Evolutionary conservation across 768 basidiomycete genomes (phyloP).

Genomic region (Hygrophoropsis aurantiaca): DNA sequence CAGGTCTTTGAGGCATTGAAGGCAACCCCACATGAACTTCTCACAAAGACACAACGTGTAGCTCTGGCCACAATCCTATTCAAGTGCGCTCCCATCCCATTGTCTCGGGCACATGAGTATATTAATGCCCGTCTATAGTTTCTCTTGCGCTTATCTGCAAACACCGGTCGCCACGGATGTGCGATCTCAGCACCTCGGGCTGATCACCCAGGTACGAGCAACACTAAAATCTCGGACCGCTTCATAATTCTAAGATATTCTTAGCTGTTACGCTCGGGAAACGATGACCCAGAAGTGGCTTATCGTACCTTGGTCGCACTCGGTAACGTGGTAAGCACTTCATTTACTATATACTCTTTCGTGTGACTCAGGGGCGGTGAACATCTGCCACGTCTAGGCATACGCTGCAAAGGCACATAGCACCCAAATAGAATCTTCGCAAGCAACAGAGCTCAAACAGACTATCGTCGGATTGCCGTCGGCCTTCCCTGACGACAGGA

Average conservation of each 20-base stretch:
- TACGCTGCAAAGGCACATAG: conserved; percentile 43
- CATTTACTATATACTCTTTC: not conserved
- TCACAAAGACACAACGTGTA: conserved; percentile 72
- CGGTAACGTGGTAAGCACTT: conserved; percentile 62
- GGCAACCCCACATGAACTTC: conserved; percentile 48
- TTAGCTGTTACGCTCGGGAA: conserved; percentile 39
- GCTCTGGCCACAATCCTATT: conserved; percentile 81
- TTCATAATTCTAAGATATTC: conserved; percentile 6
- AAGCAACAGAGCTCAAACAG: conserved; percentile 40
- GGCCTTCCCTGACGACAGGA: conserved; percentile 58
- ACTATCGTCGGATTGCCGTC: conserved; percentile 39
- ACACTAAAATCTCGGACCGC: not conserved
- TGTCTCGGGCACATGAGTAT: not conserved
- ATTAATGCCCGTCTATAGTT: conserved; percentile 36
- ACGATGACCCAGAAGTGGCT: conserved; percentile 61
- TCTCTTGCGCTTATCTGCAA: conserved; percentile 59
- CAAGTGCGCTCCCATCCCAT: conserved; percentile 61
- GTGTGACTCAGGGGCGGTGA: conserved; percentile 6
- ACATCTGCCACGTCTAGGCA: conserved; percentile 36
- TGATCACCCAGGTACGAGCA: conserved; percentile 46
- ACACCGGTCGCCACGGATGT: conserved; percentile 38
- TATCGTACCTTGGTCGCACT: conserved; percentile 73
- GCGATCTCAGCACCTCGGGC: conserved; percentile 42
- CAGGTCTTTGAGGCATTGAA: conserved; percentile 59
- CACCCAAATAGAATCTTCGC: conserved; percentile 36